phyloP scores from a whole-genome alignment of 2,329 filamentous ascomycete species.

The Trichoderma koningiopsis region DNA sequence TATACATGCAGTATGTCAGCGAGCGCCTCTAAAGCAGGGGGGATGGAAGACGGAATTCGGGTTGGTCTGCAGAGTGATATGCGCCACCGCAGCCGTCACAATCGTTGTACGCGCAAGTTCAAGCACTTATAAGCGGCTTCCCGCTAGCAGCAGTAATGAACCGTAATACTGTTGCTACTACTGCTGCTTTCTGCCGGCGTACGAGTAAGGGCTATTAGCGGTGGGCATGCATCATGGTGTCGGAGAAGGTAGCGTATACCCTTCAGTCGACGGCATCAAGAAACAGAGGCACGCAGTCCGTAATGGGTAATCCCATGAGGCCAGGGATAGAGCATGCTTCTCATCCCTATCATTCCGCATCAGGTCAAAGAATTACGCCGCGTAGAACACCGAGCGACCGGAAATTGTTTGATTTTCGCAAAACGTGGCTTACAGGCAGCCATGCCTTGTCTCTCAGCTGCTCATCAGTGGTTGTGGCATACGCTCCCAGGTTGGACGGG shows the following conservation, averaged over 20 bases:
- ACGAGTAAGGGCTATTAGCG: neutral
- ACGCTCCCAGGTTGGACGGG: neutral
- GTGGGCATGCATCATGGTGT: neutral
- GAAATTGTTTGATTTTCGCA: neutral
- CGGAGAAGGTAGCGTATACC: neutral
- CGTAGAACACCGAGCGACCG: neutral
- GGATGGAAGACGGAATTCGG: neutral
- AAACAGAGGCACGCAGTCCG: neutral
- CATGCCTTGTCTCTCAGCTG: neutral
- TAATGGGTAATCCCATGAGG: neutral
- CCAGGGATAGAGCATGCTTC: neutral
- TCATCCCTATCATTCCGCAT: neutral
- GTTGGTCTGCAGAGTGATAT: constrained; percentile 5
- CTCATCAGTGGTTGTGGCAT: neutral
- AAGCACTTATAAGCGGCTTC: neutral
- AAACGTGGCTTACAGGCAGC: neutral
- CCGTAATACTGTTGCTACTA: neutral
- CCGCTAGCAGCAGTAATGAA: neutral
- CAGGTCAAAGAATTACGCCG: constrained; percentile 2
- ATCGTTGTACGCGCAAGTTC: neutral
- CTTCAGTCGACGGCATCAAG: neutral
- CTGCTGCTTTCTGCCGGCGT: neutral
- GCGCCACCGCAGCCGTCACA: constrained; percentile 13
- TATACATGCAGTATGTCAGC: constrained; percentile 8
- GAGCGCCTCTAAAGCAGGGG: neutral